A percentile compares a stretch with the other conserved stretches of the same genome.
phyloP scores from a whole-genome alignment of 208 protist genomes.

The Leishmania guyanensis region DNA sequence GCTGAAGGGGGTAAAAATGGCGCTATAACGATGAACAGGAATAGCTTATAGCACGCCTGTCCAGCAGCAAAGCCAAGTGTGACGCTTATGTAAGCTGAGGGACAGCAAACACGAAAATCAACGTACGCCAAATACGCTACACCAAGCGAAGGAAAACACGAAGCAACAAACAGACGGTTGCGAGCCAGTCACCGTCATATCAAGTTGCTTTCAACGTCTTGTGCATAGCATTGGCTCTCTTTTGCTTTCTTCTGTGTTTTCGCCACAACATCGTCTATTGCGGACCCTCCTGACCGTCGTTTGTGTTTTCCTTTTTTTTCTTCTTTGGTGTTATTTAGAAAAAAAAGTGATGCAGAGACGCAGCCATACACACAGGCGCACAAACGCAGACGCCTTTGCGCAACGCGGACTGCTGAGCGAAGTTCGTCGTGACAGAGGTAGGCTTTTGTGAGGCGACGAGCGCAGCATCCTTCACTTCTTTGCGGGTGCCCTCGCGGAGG shows the following conservation, averaged over 20 bases:
- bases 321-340: neutral
- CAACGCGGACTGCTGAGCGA: neutral
- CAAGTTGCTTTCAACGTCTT: neutral
- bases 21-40: neutral
- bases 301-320: neutral
- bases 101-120: slow-evolving; percentile 9
- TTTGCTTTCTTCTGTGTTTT: neutral
- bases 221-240: neutral
- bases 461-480: neutral
- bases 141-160: neutral
- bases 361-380: neutral
- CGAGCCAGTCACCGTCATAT: neutral
- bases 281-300: neutral
- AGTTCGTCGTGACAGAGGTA: neutral
- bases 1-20: neutral
- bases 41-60: neutral
- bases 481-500: neutral
- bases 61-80: neutral
- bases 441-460: neutral
- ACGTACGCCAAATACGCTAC: neutral
- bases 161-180: neutral
- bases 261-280: slow-evolving; percentile 1
- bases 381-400: neutral
- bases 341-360: slow-evolving; percentile 4
- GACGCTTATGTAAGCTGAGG: slow-evolving; percentile 15